Conservation (phyloP, 2,329 filamentous ascomycete species). For the Epichloe gansuensis region DNA sequence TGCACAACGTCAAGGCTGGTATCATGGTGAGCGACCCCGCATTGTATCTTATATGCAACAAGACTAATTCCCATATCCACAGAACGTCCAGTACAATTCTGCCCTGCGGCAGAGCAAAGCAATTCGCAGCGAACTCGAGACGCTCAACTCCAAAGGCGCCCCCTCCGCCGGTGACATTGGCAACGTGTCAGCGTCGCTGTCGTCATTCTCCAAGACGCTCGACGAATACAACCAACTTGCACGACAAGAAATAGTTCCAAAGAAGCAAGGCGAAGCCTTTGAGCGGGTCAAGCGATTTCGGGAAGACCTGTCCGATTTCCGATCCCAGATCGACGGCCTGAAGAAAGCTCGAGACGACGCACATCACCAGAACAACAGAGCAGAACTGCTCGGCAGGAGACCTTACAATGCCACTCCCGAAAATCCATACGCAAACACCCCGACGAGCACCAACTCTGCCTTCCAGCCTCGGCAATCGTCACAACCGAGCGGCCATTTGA, state of each 20-base stretch:
- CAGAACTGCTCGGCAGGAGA: constrained; percentile 73
- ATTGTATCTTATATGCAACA: too few relatives aligned
- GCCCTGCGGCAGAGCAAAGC: constrained; percentile 74
- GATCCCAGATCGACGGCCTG: constrained; percentile 61
- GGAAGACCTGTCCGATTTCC: constrained; percentile 66
- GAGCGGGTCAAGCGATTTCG: constrained; percentile 81
- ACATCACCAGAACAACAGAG: constrained; percentile 51
- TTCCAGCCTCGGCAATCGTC: constrained; percentile 32
- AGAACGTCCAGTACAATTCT: constrained; percentile 80
- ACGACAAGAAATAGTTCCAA: constrained; percentile 75
- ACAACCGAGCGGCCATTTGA: constrained; percentile 17
- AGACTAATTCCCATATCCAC: neutral
- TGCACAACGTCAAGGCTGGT: neutral
- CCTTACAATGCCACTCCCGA: constrained; percentile 74
- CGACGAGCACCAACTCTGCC: constrained; percentile 16
- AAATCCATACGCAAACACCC: constrained; percentile 70
- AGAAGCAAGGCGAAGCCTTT: constrained; percentile 82
- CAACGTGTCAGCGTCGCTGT: constrained; percentile 65
- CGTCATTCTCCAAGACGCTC: constrained; percentile 73
- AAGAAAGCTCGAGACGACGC: constrained; percentile 68
- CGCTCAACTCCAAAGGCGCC: constrained; percentile 50
- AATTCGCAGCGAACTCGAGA: constrained; percentile 62
- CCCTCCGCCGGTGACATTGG: constrained; percentile 45
- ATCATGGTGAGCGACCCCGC: neutral
- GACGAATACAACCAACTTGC: constrained; percentile 83